phyloP scores from a whole-genome alignment of 352 stramenopile genomes.

The Synura sp. region DNA sequence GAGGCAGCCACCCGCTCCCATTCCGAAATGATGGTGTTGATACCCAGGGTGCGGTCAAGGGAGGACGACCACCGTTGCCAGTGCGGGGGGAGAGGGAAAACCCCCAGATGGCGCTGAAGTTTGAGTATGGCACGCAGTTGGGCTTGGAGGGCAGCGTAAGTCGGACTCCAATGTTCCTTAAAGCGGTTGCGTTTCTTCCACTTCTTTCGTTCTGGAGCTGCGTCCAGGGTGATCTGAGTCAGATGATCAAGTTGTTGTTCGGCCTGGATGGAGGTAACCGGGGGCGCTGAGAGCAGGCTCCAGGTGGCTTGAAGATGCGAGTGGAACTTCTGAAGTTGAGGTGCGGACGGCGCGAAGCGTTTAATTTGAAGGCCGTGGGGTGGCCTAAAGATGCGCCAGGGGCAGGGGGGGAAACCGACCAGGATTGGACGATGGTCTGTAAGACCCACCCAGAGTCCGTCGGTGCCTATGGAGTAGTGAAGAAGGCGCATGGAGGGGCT shows the following conservation, averaged over 20 bases:
- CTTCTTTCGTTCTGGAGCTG: not conserved
- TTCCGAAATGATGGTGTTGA: conserved; percentile 2
- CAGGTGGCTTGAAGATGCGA: not conserved
- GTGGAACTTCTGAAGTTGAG: conserved; percentile 10
- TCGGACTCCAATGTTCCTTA: no score
- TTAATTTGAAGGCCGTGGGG: not conserved
- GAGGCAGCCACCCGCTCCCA: not conserved
- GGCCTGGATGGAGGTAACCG: not conserved
- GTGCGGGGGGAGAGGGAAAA: not conserved
- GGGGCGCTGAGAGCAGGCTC: not conserved
- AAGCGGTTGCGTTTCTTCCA: conserved; percentile 18
- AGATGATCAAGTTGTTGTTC: conserved; percentile 14
- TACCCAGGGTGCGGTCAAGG: conserved; percentile 8
- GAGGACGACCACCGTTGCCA: conserved; percentile 12
- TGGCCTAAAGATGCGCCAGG: not conserved
- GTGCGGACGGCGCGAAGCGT: not conserved
- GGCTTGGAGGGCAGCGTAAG: no score
- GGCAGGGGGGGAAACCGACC: not conserved
- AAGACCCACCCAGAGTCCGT: conserved; percentile 9
- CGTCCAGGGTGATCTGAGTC: no score
- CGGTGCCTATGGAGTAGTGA: conserved; percentile 4
- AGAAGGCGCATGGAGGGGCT: not conserved
- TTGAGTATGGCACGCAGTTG: not conserved
- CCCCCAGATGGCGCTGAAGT: not conserved
- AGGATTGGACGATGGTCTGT: not conserved